Percentiles rank a stretch among this genome's conserved stretches.
Conservation (phyloP, 805 yeast genomes). For the Saturnispora saitoi region DNA sequence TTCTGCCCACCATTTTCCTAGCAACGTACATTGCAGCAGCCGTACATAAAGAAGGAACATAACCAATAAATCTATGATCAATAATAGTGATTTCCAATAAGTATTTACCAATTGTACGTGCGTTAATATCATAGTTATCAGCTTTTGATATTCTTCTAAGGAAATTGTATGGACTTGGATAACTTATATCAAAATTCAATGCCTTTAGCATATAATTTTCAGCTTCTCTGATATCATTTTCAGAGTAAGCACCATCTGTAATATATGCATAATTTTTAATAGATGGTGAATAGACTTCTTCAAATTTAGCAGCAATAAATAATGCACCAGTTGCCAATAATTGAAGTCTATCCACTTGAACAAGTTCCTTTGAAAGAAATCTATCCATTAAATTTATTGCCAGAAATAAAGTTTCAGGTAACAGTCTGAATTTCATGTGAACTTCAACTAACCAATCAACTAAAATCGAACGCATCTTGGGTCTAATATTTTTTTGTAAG, state of each 20-base stretch:
- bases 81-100: constrained; percentile 69
- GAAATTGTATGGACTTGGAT: constrained; percentile 87
- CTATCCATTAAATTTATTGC: constrained; percentile 85
- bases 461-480: constrained; percentile 75
- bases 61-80: constrained; percentile 65
- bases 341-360: constrained; percentile 73
- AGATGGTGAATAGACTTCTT: constrained; percentile 84
- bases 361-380: constrained; percentile 65
- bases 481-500: constrained; percentile 60
- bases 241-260: constrained; percentile 78
- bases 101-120: constrained; percentile 80
- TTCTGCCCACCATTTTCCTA: constrained; percentile 57
- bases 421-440: constrained; percentile 70
- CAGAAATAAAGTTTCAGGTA: constrained; percentile 78
- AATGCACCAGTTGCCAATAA: constrained; percentile 77
- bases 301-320: constrained; percentile 87
- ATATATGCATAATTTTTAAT: constrained; percentile 79
- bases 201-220: constrained; percentile 71
- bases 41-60: constrained; percentile 70
- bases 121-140: constrained; percentile 77
- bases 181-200: constrained; percentile 65
- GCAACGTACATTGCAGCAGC: constrained; percentile 85
- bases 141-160: constrained; percentile 83
- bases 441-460: constrained; percentile 95
- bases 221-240: constrained; percentile 73